Evolutionary conservation across 2,329 filamentous ascomycete species (phyloP).

Genomic region (Orbilia quercus): DNA sequence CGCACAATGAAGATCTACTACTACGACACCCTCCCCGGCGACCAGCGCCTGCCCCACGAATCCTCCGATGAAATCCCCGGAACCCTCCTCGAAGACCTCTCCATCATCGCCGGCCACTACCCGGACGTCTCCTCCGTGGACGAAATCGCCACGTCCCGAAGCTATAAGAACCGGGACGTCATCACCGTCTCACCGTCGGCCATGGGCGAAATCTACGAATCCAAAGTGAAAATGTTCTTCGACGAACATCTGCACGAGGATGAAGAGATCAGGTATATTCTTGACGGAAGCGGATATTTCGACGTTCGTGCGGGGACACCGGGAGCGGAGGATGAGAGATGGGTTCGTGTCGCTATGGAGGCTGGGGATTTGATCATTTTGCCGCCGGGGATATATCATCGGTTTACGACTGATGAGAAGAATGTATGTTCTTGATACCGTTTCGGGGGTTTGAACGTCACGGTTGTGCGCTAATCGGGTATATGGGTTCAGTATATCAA

Average conservation of each 20-base stretch:
- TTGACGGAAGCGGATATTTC: conserved; percentile 89
- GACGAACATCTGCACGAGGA: conserved; percentile 96
- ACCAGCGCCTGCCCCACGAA: conserved; percentile 91
- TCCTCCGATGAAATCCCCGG: conserved; percentile 76
- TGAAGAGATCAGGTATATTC: conserved; percentile 96
- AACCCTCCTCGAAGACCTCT: conserved; percentile 76
- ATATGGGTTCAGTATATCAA: conserved; percentile 83
- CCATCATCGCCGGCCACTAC: conserved; percentile 81
- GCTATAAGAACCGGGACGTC: conserved; percentile 95
- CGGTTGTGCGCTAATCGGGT: too few relatives aligned
- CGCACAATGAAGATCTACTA: conserved; percentile 55
- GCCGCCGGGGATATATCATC: conserved; percentile 94
- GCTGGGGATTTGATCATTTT: conserved; percentile 93
- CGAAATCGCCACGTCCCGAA: conserved; percentile 76
- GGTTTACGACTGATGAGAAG: conserved; percentile 91
- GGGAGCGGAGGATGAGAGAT: conserved; percentile 77
- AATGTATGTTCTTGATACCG: conserved; percentile 81
- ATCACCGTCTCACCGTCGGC: conserved; percentile 86
- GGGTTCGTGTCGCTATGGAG: conserved; percentile 85
- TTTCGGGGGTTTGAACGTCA: too few relatives aligned
- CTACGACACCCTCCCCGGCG: conserved; percentile 71
- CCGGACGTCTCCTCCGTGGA: conserved; percentile 76
- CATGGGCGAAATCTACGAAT: conserved; percentile 88
- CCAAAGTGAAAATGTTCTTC: conserved; percentile 94
- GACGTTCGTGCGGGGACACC: conserved; percentile 74